Percentiles rank a stretch among this genome's conserved stretches.
Evolutionary conservation across 2,329 filamentous ascomycete genomes (phyloP).

Genomic region (Mariannaea elegans): DNA sequence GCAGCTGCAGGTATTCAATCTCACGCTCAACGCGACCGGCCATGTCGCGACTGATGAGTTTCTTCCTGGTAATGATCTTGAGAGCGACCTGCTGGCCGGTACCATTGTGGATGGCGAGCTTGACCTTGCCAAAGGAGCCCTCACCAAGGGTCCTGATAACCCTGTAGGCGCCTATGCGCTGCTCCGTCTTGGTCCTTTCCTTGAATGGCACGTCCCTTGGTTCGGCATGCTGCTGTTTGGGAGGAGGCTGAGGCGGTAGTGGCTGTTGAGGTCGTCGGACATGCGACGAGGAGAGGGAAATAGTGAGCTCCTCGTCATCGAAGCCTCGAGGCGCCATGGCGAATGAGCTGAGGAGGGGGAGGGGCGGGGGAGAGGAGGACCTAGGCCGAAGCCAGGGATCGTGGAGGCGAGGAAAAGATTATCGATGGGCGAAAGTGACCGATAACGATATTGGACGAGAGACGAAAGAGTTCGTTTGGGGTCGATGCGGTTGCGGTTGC

Average conservation of each 20-base stretch:
- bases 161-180: slow-evolving; percentile 91
- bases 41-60: slow-evolving; percentile 97
- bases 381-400: slow-evolving; percentile 30
- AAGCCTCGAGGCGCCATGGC: slow-evolving; percentile 66
- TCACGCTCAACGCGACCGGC: slow-evolving; percentile 96
- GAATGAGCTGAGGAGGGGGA: slow-evolving; percentile 17
- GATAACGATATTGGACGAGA: neutral
- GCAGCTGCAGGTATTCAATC: slow-evolving; percentile 95
- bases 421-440: slow-evolving; percentile 8
- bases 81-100: slow-evolving; percentile 95
- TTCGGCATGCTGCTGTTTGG: slow-evolving; percentile 36
- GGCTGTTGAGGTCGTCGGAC: slow-evolving; percentile 61
- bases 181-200: slow-evolving; percentile 71
- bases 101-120: slow-evolving; percentile 90
- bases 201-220: slow-evolving; percentile 47
- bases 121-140: slow-evolving; percentile 98
- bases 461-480: neutral
- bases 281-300: slow-evolving; percentile 74
- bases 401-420: slow-evolving; percentile 24
- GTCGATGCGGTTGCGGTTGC: neutral
- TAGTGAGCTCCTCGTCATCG: slow-evolving; percentile 85
- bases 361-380: slow-evolving; percentile 43
- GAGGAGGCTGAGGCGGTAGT: slow-evolving; percentile 40
- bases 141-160: slow-evolving; percentile 92
- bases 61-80: slow-evolving; percentile 97